Percentiles rank a stretch among this genome's conserved stretches.
Conservation (phyloP, 345 rosid genomes). For the Crucihimalaya himalaica region DNA sequence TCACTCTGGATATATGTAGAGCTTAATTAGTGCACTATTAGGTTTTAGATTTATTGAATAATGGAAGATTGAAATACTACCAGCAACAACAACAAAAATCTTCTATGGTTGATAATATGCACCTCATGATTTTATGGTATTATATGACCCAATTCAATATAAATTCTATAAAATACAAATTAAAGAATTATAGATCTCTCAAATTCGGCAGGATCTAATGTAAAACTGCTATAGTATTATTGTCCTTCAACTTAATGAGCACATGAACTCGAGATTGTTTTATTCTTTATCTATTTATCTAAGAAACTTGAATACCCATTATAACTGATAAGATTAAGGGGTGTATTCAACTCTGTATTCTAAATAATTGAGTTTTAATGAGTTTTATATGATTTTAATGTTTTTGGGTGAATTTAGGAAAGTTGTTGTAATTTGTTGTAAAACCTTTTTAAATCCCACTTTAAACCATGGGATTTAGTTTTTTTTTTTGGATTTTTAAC, state of each 20-base stretch:
- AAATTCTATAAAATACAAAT: not conserved
- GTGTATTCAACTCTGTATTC: too few relatives aligned
- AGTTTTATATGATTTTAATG: too few relatives aligned
- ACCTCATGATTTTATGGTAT: not conserved
- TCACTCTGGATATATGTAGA: not conserved
- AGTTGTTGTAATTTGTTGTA: too few relatives aligned
- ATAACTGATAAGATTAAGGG: too few relatives aligned
- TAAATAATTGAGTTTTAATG: too few relatives aligned
- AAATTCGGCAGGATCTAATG: not conserved
- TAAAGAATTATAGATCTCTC: not conserved
- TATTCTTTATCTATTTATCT: not conserved
- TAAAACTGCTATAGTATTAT: not conserved
- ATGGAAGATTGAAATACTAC: not conserved
- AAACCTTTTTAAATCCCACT: too few relatives aligned
- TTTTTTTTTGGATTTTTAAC: too few relatives aligned
- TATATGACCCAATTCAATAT: constrained; percentile 3
- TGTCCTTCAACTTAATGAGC: constrained; percentile 16
- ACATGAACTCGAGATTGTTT: constrained; percentile 13
- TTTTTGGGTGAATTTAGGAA: too few relatives aligned
- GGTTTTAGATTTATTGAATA: not conserved
- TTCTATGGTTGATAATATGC: not conserved
- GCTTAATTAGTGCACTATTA: not conserved
- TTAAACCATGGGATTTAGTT: too few relatives aligned
- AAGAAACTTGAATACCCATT: too few relatives aligned
- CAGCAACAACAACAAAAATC: not conserved